phyloP scores from a whole-genome alignment of 768 basidiomycete genomes.

The Tulasnella sp. region DNA sequence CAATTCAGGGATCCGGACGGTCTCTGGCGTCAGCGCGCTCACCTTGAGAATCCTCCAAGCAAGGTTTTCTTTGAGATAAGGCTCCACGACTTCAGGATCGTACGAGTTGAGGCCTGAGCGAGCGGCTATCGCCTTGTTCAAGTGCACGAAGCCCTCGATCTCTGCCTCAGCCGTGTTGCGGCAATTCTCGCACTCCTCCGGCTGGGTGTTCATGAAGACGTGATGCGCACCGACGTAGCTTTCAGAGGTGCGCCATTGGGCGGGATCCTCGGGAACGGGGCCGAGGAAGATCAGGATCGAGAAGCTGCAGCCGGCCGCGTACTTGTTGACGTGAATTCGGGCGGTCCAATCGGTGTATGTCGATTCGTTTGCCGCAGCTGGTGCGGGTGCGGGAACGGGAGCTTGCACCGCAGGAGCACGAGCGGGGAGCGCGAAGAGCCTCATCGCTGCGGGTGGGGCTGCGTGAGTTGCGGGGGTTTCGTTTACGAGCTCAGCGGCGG shows the following conservation, averaged over 20 bases:
- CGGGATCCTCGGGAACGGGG: not conserved
- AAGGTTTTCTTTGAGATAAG: conserved; percentile 8
- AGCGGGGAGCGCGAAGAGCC: conserved; percentile 3
- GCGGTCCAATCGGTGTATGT: conserved; percentile 13
- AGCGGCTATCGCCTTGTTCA: not conserved
- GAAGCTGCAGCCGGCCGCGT: not conserved
- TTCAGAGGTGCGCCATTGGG: conserved; percentile 5
- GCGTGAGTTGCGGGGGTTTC: not conserved
- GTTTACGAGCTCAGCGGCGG: not conserved
- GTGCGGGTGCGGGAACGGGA: not conserved
- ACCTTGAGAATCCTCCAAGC: conserved; percentile 23
- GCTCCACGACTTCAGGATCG: conserved; percentile 16
- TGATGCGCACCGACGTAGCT: not conserved
- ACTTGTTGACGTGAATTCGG: conserved; percentile 2
- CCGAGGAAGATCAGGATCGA: conserved; percentile 15
- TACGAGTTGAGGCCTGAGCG: not conserved
- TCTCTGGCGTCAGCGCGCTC: not conserved
- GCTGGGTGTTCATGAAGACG: not conserved
- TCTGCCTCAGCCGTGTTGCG: not conserved
- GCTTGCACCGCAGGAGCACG: not conserved
- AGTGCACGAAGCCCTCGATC: conserved; percentile 11
- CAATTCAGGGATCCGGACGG: not conserved
- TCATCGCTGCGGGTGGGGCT: not conserved
- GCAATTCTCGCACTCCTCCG: conserved; percentile 25
- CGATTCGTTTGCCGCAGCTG: not conserved